Base-by-base conservation (phyloP, 306 rosid genomes). In the Trifolium dubium region DNA sequence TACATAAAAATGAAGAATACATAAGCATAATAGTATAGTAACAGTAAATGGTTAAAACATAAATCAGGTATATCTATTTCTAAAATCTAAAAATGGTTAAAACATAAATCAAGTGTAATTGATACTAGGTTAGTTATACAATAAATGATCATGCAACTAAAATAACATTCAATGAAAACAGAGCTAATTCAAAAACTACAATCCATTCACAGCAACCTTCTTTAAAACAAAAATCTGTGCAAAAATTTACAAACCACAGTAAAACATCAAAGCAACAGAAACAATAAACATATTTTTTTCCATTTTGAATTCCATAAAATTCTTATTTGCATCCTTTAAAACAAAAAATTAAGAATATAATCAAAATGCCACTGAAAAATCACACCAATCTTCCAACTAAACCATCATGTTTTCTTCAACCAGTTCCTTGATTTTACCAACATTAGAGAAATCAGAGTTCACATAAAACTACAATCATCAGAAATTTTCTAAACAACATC, bases 381-480 rank as follows among this genome's bases (percentile, higher is more conserved):
- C 59, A 53, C 10, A 8, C 12, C 17, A 53, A 53, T 53, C 30
- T 23, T 53, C 29, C 49, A 30, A 1, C 30, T n/a, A 69, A 8
- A 19, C 17, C 39, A 67, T 10, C 35, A 55, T 10, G 19, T n/a
- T 5, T 47, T 5, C 19, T 46, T 59, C 67, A 72, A 34, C 19
- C 8, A 51, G 62, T 44, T 44, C 19, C 30, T 31, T 40, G 31
- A 71, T 39, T 62, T 43, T 17, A 64, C 39, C 59, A 55, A 34
- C n/a, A 34, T 12, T 69, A 40, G 62, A 2, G 54, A 61, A 59
- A 73, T 7, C 4, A n/a, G n/a, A 65, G 64, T 78, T 66, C 19
- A 23, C 6, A 14, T 18, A 47, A 53, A 14, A 53, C 47, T 4
- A 17, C 14, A 60, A 60, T 17, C 79, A 50, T 37, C 72, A 15